phyloP scores from a whole-genome alignment of 805 yeast species.

The Lipomyces spencermartinsiae region DNA sequence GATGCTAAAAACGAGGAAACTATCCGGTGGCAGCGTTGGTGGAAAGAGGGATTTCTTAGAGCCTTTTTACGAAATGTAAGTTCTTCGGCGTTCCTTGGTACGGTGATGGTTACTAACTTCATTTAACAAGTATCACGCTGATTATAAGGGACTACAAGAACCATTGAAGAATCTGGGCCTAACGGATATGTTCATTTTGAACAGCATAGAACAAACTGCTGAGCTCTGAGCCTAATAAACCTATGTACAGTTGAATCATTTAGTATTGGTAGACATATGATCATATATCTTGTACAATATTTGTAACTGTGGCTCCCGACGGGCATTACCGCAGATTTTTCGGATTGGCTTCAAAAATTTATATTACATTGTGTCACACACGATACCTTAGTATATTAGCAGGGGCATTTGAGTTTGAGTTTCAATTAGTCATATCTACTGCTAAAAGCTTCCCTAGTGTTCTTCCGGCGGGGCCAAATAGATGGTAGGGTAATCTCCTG shows the following conservation, averaged over 20 bases:
- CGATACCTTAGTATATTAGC: background rate
- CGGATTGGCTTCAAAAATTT: background rate
- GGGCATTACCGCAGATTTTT: background rate
- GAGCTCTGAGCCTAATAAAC: slow-evolving; percentile 19
- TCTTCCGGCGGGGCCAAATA: slow-evolving; percentile 62
- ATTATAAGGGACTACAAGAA: slow-evolving; percentile 28
- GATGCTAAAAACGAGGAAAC: slow-evolving; percentile 26
- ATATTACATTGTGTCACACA: background rate
- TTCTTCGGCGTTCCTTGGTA: background rate
- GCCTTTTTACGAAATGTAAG: slow-evolving; percentile 27
- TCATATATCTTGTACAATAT: background rate
- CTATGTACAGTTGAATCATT: background rate
- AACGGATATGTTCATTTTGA: slow-evolving; percentile 30
- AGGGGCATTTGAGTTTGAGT: background rate
- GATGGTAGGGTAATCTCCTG: slow-evolving; percentile 86
- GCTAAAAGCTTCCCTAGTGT: slow-evolving; percentile 38
- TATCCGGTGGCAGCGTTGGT: slow-evolving; percentile 35
- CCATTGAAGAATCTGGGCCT: slow-evolving; percentile 31
- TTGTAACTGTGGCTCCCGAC: background rate
- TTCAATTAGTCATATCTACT: slow-evolving; percentile 3
- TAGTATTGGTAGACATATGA: background rate
- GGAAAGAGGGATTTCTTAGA: slow-evolving; percentile 36
- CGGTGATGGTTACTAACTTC: background rate
- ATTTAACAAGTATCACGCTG: slow-evolving; percentile 24
- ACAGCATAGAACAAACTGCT: slow-evolving; percentile 29